Evolutionary conservation across 371 early-diverging fungal species (phyloP), one percentile per base, ranked within the genome.

Genomic region (Mucor velutinosus): DNA sequence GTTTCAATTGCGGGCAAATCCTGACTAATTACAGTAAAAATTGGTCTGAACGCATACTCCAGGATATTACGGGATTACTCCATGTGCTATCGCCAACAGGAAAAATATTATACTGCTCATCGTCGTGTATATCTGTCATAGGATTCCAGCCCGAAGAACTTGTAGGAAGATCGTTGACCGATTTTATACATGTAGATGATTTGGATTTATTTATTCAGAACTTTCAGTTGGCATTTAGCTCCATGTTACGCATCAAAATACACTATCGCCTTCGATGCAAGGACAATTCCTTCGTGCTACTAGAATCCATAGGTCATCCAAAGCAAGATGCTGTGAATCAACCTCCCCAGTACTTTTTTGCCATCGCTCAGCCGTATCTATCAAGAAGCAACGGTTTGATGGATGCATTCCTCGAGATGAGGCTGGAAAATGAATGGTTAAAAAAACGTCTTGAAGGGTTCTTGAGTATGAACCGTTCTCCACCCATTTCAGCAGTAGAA

Each of bases 171-270:
- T 71, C 64, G 14, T 67, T 87, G 47, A 73, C 72, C 33, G 82
- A 86, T 57, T 81, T 84, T 65, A 61, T 86, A 21, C 87, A 89
- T 65, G 67, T 75, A 7, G 86, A 87, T 37, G 89, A 89, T 67
- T 55, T 80, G 2, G 80, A 79, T 57, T 73, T 76, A 43, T 79
- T 82, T 56, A 65, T 72, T 51, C 62, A 74, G 21, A 80, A 76
- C 21, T 74, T 81, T 59, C 75, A 74, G 32, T 29, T 74, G 37
- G 67, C 78, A 11, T 76, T 77, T 23, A 62, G 59, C 17, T 62
- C 73, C 27, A 49, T 75, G 39, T 63, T 62, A 32, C 60, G 65
- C 58, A 71, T 79, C 19, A 75, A 69, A 51, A 21, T 74, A 2
- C 73, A 78, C 64, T 79, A 75, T 66, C 70, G 85, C 4, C 78